Percentiles rank a stretch among this genome's conserved stretches.
phyloP scores from a whole-genome alignment of 73 alveolate genomes.

The Effrenium voratum region DNA sequence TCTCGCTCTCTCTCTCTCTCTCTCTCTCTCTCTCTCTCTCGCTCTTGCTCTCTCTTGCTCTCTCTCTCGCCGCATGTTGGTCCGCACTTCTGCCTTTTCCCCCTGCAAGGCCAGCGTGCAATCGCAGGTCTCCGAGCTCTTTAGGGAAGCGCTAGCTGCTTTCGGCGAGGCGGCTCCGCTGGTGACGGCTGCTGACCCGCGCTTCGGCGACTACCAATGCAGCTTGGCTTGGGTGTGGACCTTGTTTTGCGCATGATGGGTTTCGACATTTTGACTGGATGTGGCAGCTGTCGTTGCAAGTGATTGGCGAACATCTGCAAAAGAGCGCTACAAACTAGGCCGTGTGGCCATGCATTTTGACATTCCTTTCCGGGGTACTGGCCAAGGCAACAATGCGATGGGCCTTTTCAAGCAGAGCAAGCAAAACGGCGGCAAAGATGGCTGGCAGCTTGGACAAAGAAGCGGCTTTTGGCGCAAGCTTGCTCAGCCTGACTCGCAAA shows the following conservation, averaged over 20 bases:
- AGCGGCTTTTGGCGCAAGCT: conserved; percentile 4
- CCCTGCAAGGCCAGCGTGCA: conserved; percentile 52
- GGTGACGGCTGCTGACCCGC: conserved; percentile 90
- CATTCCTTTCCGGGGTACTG: neutral
- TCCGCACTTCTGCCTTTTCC: too few species aligned
- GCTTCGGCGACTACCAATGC: conserved; percentile 92
- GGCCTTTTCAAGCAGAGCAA: conserved; percentile 84
- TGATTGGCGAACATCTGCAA: neutral
- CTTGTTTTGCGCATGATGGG: neutral
- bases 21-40: too few species aligned
- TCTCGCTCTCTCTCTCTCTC: too few species aligned
- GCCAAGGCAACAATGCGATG: conserved; percentile 88
- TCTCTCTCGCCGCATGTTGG: too few species aligned
- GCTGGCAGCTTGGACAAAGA: conserved; percentile 66
- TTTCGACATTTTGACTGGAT: neutral
- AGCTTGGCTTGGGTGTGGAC: neutral
- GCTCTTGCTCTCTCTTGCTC: too few species aligned
- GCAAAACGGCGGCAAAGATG: conserved; percentile 83
- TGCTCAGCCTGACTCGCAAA: neutral
- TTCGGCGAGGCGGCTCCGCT: neutral
- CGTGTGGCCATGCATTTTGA: neutral
- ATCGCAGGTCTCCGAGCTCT: conserved; percentile 10
- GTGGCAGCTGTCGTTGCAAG: neutral
- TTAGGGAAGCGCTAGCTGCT: neutral
- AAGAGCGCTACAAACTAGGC: neutral